Evolutionary conservation across 257 asterid genomes (phyloP).

Genomic region (Capsicum rhomboideum): DNA sequence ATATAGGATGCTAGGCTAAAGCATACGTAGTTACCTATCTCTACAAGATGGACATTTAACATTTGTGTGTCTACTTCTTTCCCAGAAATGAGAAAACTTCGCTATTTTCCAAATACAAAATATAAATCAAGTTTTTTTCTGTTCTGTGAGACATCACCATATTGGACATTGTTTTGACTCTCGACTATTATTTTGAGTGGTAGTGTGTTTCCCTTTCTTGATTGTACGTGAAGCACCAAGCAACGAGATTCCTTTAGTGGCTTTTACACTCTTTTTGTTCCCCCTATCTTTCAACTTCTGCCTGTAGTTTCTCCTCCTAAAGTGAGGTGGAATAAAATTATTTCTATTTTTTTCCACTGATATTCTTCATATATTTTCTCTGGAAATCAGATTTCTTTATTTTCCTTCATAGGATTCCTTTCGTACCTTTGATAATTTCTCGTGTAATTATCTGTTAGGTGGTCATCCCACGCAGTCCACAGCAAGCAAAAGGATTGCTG

Average conservation of each 20-base stretch:
- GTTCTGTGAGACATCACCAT: background rate
- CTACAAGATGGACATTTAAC: background rate
- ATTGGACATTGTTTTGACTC: background rate
- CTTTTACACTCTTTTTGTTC: background rate
- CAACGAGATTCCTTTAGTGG: background rate
- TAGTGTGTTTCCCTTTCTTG: background rate
- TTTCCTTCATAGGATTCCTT: background rate
- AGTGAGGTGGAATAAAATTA: background rate
- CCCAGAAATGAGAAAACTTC: background rate
- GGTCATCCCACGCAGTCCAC: conserved; percentile 95
- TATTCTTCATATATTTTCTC: background rate
- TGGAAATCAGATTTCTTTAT: background rate
- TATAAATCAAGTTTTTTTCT: background rate
- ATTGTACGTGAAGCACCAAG: background rate
- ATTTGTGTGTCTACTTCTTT: background rate
- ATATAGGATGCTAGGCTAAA: background rate
- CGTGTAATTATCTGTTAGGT: conserved; percentile 36
- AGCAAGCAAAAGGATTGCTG: conserved; percentile 84
- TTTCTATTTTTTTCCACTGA: background rate
- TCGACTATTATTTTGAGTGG: background rate
- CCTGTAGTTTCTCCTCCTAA: background rate
- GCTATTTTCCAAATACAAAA: background rate
- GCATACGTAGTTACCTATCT: background rate
- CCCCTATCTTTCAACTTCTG: background rate
- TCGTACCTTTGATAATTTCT: background rate